Conservation (phyloP, 2,329 filamentous ascomycete species). For the Geosmithia putterillii region DNA sequence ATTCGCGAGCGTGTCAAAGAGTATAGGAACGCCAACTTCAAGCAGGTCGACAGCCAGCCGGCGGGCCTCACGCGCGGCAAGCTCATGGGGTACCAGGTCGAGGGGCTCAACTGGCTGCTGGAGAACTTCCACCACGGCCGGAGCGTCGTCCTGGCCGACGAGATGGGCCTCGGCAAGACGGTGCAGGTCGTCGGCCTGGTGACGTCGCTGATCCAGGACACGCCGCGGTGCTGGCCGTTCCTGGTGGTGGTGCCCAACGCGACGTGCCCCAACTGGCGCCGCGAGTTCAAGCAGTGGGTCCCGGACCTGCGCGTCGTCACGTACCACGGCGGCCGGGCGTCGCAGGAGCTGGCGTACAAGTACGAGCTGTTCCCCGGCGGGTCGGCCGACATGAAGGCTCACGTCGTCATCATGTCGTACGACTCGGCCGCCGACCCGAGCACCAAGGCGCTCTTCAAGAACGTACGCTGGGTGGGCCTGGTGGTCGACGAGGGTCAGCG, state of each 20-base stretch:
- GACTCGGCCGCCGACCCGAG: conserved; percentile 71
- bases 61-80: conserved; percentile 61
- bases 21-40: conserved; percentile 56
- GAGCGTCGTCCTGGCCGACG: conserved; percentile 87
- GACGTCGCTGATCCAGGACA: conserved; percentile 55
- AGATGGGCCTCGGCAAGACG: conserved; percentile 97
- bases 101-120: conserved; percentile 90
- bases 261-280: conserved; percentile 94
- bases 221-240: conserved; percentile 76
- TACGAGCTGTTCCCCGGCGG: conserved; percentile 73
- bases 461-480: conserved; percentile 72
- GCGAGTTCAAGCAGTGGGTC: conserved; percentile 90
- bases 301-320: conserved; percentile 80
- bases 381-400: conserved; percentile 61
- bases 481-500: conserved; percentile 93
- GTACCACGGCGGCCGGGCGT: conserved; percentile 68
- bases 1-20: conserved; percentile 57
- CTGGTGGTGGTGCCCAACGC: conserved; percentile 88
- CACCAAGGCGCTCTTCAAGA: conserved; percentile 52
- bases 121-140: conserved; percentile 74
- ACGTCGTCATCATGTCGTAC: conserved; percentile 91
- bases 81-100: conserved; percentile 86
- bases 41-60: conserved; percentile 61
- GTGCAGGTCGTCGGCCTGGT: conserved; percentile 83
- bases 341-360: conserved; percentile 65